These are phyloP conservation scores for Coelastrella sp. DNA, from an alignment of 139 green algal genomes.

Conservation along the genomic window DNA sequence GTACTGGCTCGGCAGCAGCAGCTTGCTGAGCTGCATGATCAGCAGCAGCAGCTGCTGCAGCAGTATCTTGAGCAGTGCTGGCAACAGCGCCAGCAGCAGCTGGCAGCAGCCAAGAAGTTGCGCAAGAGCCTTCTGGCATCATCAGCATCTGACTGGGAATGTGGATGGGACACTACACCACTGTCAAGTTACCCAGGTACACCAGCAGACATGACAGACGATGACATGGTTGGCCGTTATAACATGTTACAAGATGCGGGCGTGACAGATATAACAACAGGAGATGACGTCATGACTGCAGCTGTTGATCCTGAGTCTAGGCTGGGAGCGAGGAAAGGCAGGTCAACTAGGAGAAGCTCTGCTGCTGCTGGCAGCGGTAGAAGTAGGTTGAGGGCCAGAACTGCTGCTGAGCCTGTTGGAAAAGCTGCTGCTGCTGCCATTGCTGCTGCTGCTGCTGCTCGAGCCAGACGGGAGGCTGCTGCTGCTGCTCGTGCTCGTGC, in stretches of 20 bases:
- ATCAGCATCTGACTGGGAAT: neutral
- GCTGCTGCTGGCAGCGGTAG: neutral
- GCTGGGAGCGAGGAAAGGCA: neutral
- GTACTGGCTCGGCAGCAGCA: slow-evolving; percentile 9
- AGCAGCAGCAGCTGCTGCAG: slow-evolving; percentile 35
- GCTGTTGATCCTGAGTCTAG: too few relatives aligned
- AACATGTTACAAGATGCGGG: neutral
- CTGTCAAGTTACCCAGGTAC: neutral
- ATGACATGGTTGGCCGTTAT: neutral
- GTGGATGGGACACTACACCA: neutral
- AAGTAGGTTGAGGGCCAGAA: neutral
- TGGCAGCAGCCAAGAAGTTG: neutral
- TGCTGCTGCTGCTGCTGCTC: slow-evolving; percentile 16
- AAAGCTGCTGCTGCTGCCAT: slow-evolving; percentile 29
- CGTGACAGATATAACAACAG: neutral
- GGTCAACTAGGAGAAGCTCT: neutral
- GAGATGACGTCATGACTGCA: neutral
- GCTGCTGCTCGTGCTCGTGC: neutral
- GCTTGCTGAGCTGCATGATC: neutral
- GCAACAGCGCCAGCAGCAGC: slow-evolving; percentile 37
- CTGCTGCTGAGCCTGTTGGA: neutral
- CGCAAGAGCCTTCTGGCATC: neutral
- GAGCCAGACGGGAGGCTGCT: slow-evolving; percentile 6
- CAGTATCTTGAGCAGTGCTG: neutral
- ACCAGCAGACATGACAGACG: neutral